Conservation (phyloP, 306 rosid species). For the Malus orientalis region DNA sequence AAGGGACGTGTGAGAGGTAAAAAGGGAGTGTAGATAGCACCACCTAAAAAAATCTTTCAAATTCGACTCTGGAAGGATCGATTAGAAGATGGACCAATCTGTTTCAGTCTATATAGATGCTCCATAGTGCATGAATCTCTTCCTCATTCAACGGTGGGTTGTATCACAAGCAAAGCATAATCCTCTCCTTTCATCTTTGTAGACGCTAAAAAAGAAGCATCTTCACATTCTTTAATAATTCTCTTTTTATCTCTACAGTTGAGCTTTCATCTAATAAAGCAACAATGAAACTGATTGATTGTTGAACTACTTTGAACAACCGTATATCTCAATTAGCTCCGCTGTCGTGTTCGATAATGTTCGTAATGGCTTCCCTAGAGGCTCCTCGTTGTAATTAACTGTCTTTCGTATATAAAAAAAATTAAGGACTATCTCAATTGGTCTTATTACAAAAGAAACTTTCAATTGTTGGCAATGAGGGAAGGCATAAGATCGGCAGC, state of each 20-base stretch:
- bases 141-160: constrained; percentile 25
- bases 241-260: constrained; percentile 8
- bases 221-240: constrained; percentile 20
- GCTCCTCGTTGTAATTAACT: background rate
- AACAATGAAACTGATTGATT: constrained; percentile 13
- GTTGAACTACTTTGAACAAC: background rate
- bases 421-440: background rate
- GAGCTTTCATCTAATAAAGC: background rate
- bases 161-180: constrained; percentile 48
- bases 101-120: background rate
- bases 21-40: too few relatives aligned
- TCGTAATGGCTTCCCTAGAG: background rate
- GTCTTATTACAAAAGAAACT: background rate
- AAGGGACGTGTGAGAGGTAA: too few relatives aligned
- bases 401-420: background rate
- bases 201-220: constrained; percentile 14
- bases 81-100: background rate
- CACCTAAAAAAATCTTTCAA: too few relatives aligned
- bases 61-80: background rate
- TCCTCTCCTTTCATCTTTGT: constrained; percentile 15
- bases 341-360: background rate
- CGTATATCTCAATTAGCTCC: background rate
- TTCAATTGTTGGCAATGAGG: constrained; percentile 15
- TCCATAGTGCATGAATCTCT: background rate
- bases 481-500: constrained; percentile 25